These are phyloP conservation scores for Trametes hirsuta DNA, from an alignment of 1,284 basidiomycete genomes.

Conservation along the genomic window DNA sequence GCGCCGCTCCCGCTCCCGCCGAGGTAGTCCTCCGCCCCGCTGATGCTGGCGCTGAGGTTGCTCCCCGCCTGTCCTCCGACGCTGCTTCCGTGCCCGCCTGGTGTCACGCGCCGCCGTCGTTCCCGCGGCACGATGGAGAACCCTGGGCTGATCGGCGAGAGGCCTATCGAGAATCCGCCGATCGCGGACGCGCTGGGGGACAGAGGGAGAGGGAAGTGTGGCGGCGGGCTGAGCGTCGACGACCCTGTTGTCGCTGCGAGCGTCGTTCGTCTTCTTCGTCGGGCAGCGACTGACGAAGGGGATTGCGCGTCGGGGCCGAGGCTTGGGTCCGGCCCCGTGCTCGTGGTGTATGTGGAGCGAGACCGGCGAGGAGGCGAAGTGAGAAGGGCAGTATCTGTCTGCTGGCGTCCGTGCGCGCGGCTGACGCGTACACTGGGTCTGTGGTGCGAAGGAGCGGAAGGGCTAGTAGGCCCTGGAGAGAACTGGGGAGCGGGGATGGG, in stretches of 20 bases:
- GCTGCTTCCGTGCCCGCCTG: slow-evolving; percentile 35
- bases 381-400: slow-evolving; percentile 29
- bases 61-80: slow-evolving; percentile 31
- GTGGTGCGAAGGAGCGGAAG: neutral
- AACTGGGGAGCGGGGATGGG: slow-evolving; percentile 19
- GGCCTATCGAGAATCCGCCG: slow-evolving; percentile 69
- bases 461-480: slow-evolving; percentile 12
- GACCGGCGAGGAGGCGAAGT: slow-evolving; percentile 18
- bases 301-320: slow-evolving; percentile 4
- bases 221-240: slow-evolving; percentile 12
- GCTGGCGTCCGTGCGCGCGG: slow-evolving; percentile 22
- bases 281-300: slow-evolving; percentile 2
- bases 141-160: slow-evolving; percentile 74
- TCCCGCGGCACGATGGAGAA: slow-evolving; percentile 64
- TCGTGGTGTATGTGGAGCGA: slow-evolving; percentile 21
- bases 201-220: slow-evolving; percentile 24
- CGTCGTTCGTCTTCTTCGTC: slow-evolving; percentile 26
- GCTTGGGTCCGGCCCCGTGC: slow-evolving; percentile 13
- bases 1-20: slow-evolving; percentile 26
- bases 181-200: slow-evolving; percentile 34
- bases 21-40: slow-evolving; percentile 40
- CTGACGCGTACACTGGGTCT: neutral
- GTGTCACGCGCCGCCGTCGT: slow-evolving; percentile 40
- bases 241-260: slow-evolving; percentile 14
- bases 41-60: slow-evolving; percentile 30